Conservation (phyloP, 208 protist genomes). For the Herpetomonas samuelpessoai region DNA sequence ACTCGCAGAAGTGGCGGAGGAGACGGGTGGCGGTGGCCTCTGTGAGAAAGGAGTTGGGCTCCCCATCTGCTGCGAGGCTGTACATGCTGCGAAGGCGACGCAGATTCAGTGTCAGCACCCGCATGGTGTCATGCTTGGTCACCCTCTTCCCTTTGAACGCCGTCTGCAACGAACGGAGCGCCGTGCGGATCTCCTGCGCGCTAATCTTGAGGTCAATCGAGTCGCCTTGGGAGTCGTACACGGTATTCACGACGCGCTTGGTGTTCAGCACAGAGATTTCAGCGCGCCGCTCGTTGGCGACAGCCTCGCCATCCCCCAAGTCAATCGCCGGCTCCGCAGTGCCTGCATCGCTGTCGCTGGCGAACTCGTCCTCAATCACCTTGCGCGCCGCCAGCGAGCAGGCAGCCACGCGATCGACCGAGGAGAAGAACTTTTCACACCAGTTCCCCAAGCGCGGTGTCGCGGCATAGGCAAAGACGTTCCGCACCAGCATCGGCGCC, state of each 20-base stretch:
- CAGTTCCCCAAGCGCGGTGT: conserved; percentile 39
- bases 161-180: conserved; percentile 44
- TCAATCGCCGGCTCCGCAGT: conserved; percentile 16
- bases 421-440: conserved; percentile 44
- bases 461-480: conserved; percentile 26
- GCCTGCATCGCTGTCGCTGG: conserved; percentile 40
- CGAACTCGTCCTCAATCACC: conserved; percentile 35
- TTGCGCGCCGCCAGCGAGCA: neutral
- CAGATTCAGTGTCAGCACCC: conserved; percentile 71
- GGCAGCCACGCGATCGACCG: conserved; percentile 21
- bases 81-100: conserved; percentile 73
- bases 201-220: conserved; percentile 75
- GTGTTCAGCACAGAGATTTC: conserved; percentile 70
- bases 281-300: conserved; percentile 75
- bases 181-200: conserved; percentile 53
- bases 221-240: conserved; percentile 82
- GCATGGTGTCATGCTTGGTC: conserved; percentile 68
- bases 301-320: conserved; percentile 63
- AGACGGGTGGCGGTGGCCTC: conserved; percentile 35
- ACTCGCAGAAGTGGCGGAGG: conserved; percentile 82
- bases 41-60: conserved; percentile 37
- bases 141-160: conserved; percentile 50
- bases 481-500: conserved; percentile 4
- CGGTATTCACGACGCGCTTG: conserved; percentile 69
- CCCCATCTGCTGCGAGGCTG: conserved; percentile 37